Conservation (phyloP, 2,329 filamentous ascomycete genomes). For the Colletotrichum sp. region DNA sequence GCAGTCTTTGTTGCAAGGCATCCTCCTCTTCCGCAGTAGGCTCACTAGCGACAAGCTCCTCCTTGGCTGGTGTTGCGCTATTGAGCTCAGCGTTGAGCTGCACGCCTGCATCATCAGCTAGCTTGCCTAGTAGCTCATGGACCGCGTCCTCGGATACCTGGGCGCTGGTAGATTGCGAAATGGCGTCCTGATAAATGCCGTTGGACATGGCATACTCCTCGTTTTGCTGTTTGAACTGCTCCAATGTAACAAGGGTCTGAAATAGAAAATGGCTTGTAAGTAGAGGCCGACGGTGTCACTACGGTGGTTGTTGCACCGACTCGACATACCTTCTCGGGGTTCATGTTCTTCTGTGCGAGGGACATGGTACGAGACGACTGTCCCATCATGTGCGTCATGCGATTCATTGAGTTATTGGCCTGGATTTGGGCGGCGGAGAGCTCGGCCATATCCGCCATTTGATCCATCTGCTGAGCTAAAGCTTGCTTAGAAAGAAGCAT, state of each 20-base stretch:
- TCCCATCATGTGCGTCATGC: constrained; percentile 69
- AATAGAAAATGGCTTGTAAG: background rate
- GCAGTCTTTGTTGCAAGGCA: constrained; percentile 67
- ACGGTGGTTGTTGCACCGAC: background rate
- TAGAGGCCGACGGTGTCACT: background rate
- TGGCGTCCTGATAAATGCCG: constrained; percentile 86
- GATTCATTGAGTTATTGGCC: constrained; percentile 69
- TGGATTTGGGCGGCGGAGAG: constrained; percentile 66
- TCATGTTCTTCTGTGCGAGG: constrained; percentile 62
- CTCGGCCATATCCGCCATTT: constrained; percentile 69
- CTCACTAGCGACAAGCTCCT: constrained; percentile 66
- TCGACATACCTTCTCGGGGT: constrained; percentile 57
- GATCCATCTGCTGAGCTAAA: constrained; percentile 67
- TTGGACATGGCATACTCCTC: constrained; percentile 69
- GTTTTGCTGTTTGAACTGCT: constrained; percentile 67
- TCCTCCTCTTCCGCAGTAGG: constrained; percentile 82
- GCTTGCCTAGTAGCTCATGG: constrained; percentile 82
- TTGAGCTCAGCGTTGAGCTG: constrained; percentile 79
- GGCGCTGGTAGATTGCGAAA: constrained; percentile 76
- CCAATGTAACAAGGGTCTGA: constrained; percentile 63
- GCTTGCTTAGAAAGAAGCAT: constrained; percentile 67
- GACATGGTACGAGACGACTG: constrained; percentile 64
- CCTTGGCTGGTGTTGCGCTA: constrained; percentile 58
- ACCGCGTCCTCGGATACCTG: constrained; percentile 83
- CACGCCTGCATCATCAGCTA: constrained; percentile 87